Evolutionary conservation across 768 basidiomycete genomes (phyloP).

Genomic region (Clavaria fumosa): DNA sequence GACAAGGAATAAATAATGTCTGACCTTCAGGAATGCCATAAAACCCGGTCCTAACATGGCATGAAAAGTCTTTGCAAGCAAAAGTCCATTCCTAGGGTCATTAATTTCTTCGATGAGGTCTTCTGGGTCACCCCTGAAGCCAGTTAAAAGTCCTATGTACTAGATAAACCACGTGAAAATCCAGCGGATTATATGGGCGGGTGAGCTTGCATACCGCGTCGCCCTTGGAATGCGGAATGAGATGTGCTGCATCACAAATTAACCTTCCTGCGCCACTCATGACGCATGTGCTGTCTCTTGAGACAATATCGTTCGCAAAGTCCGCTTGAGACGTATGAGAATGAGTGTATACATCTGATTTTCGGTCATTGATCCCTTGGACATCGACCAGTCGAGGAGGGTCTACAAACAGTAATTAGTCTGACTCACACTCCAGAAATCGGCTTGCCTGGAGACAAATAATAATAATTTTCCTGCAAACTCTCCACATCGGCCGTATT

Average conservation of each 20-base stretch:
- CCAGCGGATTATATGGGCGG: neutral
- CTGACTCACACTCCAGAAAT: slow-evolving; percentile 1
- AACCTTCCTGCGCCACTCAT: neutral
- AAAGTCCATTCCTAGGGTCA: slow-evolving; percentile 4
- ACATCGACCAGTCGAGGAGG: slow-evolving; percentile 8
- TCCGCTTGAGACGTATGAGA: neutral
- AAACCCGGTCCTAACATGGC: neutral
- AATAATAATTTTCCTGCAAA: slow-evolving; percentile 8
- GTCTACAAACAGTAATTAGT: slow-evolving; percentile 4
- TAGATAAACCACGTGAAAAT: neutral
- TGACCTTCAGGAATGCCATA: slow-evolving; percentile 4
- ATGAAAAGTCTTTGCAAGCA: neutral
- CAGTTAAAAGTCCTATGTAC: slow-evolving; percentile 3
- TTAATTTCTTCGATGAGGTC: neutral
- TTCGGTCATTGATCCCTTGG: slow-evolving; percentile 5
- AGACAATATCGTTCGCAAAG: slow-evolving; percentile 1
- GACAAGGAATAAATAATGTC: neutral
- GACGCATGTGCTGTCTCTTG: slow-evolving; percentile 2
- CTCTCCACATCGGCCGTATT: slow-evolving; percentile 3
- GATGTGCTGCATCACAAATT: slow-evolving; percentile 1
- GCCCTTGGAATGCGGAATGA: slow-evolving; percentile 4
- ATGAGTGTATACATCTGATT: slow-evolving; percentile 1
- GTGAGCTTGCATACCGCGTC: neutral
- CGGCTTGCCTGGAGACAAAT: slow-evolving; percentile 5
- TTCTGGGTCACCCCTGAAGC: neutral